A percentile compares a stretch with the other conserved stretches of the same genome.
phyloP scores from a whole-genome alignment of 345 rosid genomes.

The Microcos paniculata region DNA sequence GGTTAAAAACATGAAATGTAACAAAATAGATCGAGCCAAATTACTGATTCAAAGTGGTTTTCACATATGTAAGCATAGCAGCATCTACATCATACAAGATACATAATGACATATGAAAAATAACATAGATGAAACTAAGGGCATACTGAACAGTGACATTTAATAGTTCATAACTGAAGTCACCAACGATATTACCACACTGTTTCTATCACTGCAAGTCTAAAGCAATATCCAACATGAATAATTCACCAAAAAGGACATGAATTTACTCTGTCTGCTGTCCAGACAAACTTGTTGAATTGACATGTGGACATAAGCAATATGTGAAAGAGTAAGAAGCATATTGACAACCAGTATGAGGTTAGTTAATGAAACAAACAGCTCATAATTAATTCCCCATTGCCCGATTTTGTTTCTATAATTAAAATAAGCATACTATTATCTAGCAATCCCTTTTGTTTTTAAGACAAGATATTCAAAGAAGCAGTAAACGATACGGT shows the following conservation, averaged over 20 bases:
- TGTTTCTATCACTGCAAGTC: not conserved
- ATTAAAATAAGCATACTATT: not conserved
- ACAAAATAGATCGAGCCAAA: not conserved
- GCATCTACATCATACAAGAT: conserved; percentile 1
- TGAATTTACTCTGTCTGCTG: not conserved
- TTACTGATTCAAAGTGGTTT: conserved; percentile 9
- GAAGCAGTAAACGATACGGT: not conserved
- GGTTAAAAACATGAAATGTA: not conserved
- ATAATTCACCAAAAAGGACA: not conserved
- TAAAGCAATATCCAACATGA: not conserved
- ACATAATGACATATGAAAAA: not conserved
- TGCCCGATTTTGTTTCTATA: not conserved
- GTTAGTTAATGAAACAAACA: not conserved
- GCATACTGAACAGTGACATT: not conserved
- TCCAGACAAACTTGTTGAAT: not conserved
- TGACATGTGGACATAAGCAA: not conserved
- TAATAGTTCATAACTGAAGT: not conserved
- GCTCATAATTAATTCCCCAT: not conserved
- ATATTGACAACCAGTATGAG: not conserved
- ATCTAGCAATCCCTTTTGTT: not conserved
- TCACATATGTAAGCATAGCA: conserved; percentile 11
- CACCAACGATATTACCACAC: not conserved
- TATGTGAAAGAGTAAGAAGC: not conserved
- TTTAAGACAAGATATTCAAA: not conserved
- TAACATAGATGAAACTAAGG: not conserved